These are phyloP conservation scores for Sideroxylon spinosum DNA, from an alignment of 179 eudicot genomes.

Conservation along the genomic window DNA sequence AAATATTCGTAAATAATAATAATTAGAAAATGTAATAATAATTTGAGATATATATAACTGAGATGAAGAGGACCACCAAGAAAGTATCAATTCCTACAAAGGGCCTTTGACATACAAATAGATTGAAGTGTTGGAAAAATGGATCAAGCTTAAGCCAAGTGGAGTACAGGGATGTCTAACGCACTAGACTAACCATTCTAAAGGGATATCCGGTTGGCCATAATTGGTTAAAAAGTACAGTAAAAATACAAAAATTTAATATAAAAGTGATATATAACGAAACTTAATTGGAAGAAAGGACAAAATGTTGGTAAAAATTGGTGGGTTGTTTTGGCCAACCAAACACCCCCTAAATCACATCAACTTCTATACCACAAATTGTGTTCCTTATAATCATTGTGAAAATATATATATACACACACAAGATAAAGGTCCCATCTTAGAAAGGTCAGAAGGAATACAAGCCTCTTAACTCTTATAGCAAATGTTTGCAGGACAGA, in stretches of 20 bases:
- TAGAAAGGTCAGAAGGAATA: neutral
- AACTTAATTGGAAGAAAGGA: no score
- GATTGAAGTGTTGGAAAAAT: neutral
- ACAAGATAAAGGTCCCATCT: neutral
- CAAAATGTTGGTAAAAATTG: no score
- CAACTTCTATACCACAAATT: neutral
- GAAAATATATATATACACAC: no score
- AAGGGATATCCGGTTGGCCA: no score
- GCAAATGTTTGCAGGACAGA: neutral
- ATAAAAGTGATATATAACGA: no score
- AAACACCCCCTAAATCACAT: no score
- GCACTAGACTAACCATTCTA: neutral
- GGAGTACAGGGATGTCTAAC: neutral
- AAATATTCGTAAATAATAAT: no score
- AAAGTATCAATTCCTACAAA: conserved; percentile 6
- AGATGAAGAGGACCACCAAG: neutral
- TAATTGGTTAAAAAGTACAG: no score
- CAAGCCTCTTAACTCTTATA: neutral
- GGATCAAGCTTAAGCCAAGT: conserved; percentile 6
- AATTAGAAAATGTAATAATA: neutral
- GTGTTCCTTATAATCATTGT: neutral
- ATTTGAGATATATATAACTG: neutral
- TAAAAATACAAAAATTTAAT: no score
- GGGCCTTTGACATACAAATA: neutral
- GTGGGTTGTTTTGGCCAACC: no score